These are phyloP conservation scores for Gaertneriomyces sp. DNA, from an alignment of 192 early-diverging fungal species.

Conservation along the genomic window DNA sequence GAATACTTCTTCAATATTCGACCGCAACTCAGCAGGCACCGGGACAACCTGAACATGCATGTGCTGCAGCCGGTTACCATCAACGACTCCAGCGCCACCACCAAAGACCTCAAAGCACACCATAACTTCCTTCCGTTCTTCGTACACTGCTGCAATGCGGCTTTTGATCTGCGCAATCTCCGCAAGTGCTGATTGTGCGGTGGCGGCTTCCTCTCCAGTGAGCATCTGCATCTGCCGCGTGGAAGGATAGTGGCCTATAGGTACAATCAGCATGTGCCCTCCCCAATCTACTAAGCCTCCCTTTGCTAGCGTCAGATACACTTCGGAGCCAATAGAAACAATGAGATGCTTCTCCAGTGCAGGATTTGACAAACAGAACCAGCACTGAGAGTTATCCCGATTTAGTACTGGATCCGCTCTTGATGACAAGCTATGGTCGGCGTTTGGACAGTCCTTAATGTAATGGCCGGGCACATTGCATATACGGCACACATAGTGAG, in stretches of 20 bases:
- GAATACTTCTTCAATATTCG: constrained; percentile 39
- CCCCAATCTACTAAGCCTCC: constrained; percentile 77
- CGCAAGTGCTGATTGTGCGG: constrained; percentile 13
- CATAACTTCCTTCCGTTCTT: constrained; percentile 49
- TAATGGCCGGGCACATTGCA: constrained; percentile 53
- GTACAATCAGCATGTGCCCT: constrained; percentile 78
- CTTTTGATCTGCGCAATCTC: constrained; percentile 34
- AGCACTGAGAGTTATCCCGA: constrained; percentile 56
- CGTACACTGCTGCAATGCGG: constrained; percentile 17
- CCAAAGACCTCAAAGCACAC: constrained; percentile 74
- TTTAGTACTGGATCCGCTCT: background rate
- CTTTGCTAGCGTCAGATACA: constrained; percentile 84
- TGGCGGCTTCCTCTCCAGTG: constrained; percentile 16
- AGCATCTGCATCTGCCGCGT: constrained; percentile 26
- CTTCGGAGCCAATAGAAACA: constrained; percentile 72
- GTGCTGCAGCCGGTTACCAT: constrained; percentile 37
- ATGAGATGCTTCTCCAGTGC: constrained; percentile 88
- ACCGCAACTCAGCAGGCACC: constrained; percentile 42
- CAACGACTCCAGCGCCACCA: constrained; percentile 24
- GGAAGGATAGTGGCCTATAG: constrained; percentile 49
- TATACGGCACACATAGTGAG: constrained; percentile 45
- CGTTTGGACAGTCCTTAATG: constrained; percentile 46
- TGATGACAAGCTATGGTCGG: constrained; percentile 1
- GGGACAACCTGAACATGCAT: constrained; percentile 72
- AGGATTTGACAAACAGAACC: constrained; percentile 95